Evolutionary conservation across 2,329 filamentous ascomycete genomes (phyloP), one percentile per base, ranked within the genome.

Genomic region (Trichophyton mentagrophytes): DNA sequence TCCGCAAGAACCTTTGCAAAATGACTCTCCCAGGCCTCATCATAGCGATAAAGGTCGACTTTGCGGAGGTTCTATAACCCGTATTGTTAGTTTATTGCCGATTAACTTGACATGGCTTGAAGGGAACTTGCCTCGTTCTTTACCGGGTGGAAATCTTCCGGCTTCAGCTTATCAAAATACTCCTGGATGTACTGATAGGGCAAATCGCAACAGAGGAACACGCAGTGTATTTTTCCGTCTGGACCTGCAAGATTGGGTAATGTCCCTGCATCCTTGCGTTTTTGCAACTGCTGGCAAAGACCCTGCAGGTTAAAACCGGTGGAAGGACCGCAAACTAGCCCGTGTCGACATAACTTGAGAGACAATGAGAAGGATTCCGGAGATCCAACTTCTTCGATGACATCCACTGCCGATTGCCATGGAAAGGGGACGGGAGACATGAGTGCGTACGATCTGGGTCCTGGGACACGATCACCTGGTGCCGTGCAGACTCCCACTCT

Each of bases 181-280:
- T 81, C 80, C 25, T 77, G 73, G 51, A 85, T 77, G 62, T 85
- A 85, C 66, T 85, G 82, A 64, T 85, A 85, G 0, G 83, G 83
- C 27, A 85, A 64, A 61, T 86, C 83, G 61, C 82, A 85, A 70
- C 82, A 85, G 2, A 85, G 68, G 67, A 85, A 85, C 0, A 82
- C 81, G 53, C 79, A 82, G 62, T 79, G 74, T 1, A 80, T 72
- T 57, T 76, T 70, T 1, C 79, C 79, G 36, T 78, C 73, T 27
- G 57, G 40, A 0, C 76, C 77, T 0, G 75, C 72, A 1, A 83
- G 68, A 8, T 78, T 71, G 0, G 68, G 40, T 11, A 84, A 69
- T 0, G 71, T 77, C 0, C 76, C 78, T 0, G 72, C 73, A 0
- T 68, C 65, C 65, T 82, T 82, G 15, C 73, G 72, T 62, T 77